Conservation (phyloP, 306 rosid genomes). For the Lathyrus sativus region DNA sequence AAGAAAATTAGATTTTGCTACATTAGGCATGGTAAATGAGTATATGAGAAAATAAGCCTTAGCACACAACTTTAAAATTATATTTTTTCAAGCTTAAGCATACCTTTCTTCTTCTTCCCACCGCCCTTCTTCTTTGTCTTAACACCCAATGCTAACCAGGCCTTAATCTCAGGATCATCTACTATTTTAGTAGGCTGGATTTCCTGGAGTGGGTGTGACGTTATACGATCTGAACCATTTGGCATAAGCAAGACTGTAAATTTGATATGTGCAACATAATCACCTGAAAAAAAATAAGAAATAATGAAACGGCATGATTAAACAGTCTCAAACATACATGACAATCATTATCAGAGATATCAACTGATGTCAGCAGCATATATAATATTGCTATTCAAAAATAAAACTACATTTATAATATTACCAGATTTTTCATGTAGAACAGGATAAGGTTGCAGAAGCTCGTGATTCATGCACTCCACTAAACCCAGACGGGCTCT, state of each 20-base stretch:
- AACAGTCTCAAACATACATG: constrained; percentile 7
- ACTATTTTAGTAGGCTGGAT: constrained; percentile 72
- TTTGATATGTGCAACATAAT: constrained; percentile 80
- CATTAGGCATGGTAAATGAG: no score
- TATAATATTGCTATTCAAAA: constrained; percentile 46
- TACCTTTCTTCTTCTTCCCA: constrained; percentile 96
- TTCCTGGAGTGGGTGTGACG: constrained; percentile 74
- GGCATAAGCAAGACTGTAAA: constrained; percentile 93
- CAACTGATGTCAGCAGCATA: background rate
- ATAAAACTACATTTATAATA: no score
- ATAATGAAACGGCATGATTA: background rate
- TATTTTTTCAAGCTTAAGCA: background rate
- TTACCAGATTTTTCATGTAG: constrained; percentile 93
- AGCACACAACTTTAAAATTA: no score
- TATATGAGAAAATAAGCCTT: no score
- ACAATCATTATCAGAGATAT: background rate
- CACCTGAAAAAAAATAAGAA: constrained; percentile 61
- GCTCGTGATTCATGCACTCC: constrained; percentile 91
- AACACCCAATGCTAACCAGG: constrained; percentile 80
- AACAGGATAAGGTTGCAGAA: constrained; percentile 91
- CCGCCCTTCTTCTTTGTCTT: constrained; percentile 96
- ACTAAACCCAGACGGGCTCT: constrained; percentile 82
- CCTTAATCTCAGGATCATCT: constrained; percentile 90
- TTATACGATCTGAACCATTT: constrained; percentile 84
- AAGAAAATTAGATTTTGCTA: no score